phyloP scores from a whole-genome alignment of 2,329 filamentous ascomycete species.

The Neofusicoccum kwambonambiense region DNA sequence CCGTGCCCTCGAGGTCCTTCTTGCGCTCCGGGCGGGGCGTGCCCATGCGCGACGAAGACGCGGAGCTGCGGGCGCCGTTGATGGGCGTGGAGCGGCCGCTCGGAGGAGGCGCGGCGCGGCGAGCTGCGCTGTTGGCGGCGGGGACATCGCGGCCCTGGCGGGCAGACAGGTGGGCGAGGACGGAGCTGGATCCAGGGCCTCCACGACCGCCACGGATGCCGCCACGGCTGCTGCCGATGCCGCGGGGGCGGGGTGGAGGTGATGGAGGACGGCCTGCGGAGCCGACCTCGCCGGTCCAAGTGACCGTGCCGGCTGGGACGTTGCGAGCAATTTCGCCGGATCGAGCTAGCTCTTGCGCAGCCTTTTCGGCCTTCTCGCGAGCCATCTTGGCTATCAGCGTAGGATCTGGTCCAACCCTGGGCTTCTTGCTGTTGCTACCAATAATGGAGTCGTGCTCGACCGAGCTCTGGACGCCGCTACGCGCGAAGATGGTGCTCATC shows the following conservation, averaged over 20 bases:
- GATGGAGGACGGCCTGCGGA: constrained; percentile 67
- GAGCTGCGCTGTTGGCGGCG: not conserved
- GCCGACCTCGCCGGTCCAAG: constrained; percentile 88
- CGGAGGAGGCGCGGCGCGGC: constrained; percentile 14
- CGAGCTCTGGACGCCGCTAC: constrained; percentile 82
- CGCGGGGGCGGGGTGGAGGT: constrained; percentile 42
- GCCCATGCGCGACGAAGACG: constrained; percentile 29
- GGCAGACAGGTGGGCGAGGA: constrained; percentile 44
- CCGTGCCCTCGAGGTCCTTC: constrained; percentile 37
- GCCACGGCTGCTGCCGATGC: constrained; percentile 41
- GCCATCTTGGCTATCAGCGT: constrained; percentile 80
- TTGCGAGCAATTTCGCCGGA: constrained; percentile 70
- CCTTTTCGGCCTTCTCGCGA: constrained; percentile 72
- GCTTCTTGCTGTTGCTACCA: constrained; percentile 51
- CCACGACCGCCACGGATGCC: constrained; percentile 37
- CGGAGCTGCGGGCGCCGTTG: constrained; percentile 25
- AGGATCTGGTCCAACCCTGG: constrained; percentile 70
- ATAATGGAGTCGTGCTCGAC: constrained; percentile 92
- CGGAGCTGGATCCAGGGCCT: constrained; percentile 38
- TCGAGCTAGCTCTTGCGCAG: constrained; percentile 71
- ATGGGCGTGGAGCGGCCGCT: not conserved
- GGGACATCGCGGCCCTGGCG: constrained; percentile 36
- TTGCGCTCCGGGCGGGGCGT: constrained; percentile 25
- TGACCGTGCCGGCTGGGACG: constrained; percentile 79
- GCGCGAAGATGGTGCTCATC: constrained; percentile 85